Percentiles rank a stretch among this genome's conserved stretches.
phyloP scores from a whole-genome alignment of 345 rosid species.

The Garcia nutans region DNA sequence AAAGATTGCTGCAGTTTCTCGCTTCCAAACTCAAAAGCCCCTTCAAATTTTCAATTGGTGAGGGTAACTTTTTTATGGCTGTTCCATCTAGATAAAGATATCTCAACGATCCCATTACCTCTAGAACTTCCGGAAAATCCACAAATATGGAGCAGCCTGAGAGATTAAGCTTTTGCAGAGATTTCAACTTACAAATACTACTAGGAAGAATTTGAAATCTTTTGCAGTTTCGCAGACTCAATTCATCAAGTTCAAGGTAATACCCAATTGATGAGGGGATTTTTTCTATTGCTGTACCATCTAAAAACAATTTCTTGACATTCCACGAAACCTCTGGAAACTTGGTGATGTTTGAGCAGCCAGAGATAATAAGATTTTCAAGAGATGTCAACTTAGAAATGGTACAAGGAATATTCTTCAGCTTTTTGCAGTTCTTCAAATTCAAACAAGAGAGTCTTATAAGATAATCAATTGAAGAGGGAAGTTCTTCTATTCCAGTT shows the following conservation, averaged over 20 bases:
- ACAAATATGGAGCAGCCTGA: not conserved
- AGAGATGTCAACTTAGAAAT: slow-evolving; percentile 7
- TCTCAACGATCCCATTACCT: not conserved
- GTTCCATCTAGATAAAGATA: slow-evolving; percentile 1
- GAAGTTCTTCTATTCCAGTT: slow-evolving; percentile 10
- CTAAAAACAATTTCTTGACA: slow-evolving; percentile 11
- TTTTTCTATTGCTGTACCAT: slow-evolving; percentile 7
- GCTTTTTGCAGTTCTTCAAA: slow-evolving; percentile 15
- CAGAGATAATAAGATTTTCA: not conserved
- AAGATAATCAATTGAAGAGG: slow-evolving; percentile 1
- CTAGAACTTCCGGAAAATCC: not conserved
- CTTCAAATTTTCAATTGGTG: not conserved
- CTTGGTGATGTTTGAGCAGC: slow-evolving; percentile 8
- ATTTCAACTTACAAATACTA: slow-evolving; percentile 3
- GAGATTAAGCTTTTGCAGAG: slow-evolving; percentile 7
- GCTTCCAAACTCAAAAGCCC: not conserved
- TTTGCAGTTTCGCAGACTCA: not conserved
- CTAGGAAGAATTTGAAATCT: slow-evolving; percentile 5
- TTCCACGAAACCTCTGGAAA: slow-evolving; percentile 6
- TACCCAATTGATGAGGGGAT: slow-evolving; percentile 8
- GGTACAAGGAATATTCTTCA: slow-evolving; percentile 9
- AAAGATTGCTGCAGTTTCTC: not conserved
- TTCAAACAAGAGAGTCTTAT: not conserved
- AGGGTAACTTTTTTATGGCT: not conserved
- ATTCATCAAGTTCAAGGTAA: not conserved